These are phyloP conservation scores for Trichoderma lentiforme DNA, from an alignment of 2,329 filamentous ascomycete genomes.

Conservation along the genomic window DNA sequence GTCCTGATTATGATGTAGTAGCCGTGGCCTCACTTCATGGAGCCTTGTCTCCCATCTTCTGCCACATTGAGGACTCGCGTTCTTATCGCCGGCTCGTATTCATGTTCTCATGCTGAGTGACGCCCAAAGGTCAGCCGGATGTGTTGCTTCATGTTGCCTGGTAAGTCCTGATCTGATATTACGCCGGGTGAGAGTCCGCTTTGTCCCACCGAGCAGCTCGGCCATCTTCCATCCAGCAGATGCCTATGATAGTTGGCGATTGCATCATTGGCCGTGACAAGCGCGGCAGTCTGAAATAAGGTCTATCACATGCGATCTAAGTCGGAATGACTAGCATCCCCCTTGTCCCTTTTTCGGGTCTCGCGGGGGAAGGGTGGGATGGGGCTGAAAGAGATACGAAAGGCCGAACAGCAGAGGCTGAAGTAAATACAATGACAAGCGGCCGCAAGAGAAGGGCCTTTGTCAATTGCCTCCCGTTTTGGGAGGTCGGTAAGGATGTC, in stretches of 20 bases:
- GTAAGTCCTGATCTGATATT: background rate
- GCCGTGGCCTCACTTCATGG: background rate
- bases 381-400: background rate
- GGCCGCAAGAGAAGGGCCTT: background rate
- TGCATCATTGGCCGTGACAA: constrained; percentile 11
- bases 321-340: background rate
- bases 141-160: background rate
- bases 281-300: constrained; percentile 4
- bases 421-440: background rate
- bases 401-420: background rate
- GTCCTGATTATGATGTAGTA: background rate
- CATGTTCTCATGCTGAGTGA: background rate
- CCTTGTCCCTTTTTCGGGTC: background rate
- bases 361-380: background rate
- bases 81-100: background rate
- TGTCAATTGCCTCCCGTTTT: background rate
- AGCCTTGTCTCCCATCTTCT: background rate
- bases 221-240: constrained; percentile 1
- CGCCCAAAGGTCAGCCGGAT: background rate
- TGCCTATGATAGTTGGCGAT: background rate
- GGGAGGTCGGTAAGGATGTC: constrained; percentile 2
- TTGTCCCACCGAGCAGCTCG: background rate
- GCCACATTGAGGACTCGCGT: background rate
- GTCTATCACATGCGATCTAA: constrained; percentile 13
- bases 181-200: background rate